Base-by-base conservation (phyloP, 441 rosid genomes). In the Eruca vesicaria region DNA sequence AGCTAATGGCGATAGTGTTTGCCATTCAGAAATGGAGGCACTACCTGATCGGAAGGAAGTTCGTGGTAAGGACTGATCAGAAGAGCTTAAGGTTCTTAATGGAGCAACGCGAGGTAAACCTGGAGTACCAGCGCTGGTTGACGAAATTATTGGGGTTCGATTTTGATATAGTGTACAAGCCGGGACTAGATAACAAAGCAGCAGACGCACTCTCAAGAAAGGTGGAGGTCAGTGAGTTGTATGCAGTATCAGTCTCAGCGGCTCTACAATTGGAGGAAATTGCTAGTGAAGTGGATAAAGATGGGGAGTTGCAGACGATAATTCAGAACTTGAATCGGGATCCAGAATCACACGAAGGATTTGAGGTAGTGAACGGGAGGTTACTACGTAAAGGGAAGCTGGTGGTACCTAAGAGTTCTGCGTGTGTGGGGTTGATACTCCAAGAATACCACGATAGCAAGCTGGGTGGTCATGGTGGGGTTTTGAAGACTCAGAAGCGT, bases 391-490 rank as follows among this genome's bases (percentile, higher is more conserved):
- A 14, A 14, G 15, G 48, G 15, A 12, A 41, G 5, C 16, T 4
- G 0, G 15, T 14, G 1, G 0, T 1, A 0, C 7, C 50, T 0
- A 4, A 1, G 7, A 2, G 1, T 0, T 41, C 50, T 5, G 0
- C 0, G 0, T 2, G 12, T 0, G 9, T 18, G 0, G 58, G 58
- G 1, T 0, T 20, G 0, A 53, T 53, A 0, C 0, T 53, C 0
- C 28, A 9, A 0, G 58, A 53, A 5, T 19, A 7, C 2, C 26
- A 53, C 3, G 28, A 53, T 9, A 14, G 28, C 0, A 53, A 53
- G 1, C 0, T 53, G 28, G 58, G 58, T 0, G 14, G 28, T 0
- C 28, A 53, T 20, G 58, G 28, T 0, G 58, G 58, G 0, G 7
- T 19, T 0, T 6, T 55, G 0, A 55, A 21, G 2, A 55, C 59